Percentiles rank a stretch among this genome's conserved stretches.
These are phyloP conservation scores for Colletotrichum chlorophyti DNA, from an alignment of 2,329 filamentous ascomycete genomes.

Conservation along the genomic window DNA sequence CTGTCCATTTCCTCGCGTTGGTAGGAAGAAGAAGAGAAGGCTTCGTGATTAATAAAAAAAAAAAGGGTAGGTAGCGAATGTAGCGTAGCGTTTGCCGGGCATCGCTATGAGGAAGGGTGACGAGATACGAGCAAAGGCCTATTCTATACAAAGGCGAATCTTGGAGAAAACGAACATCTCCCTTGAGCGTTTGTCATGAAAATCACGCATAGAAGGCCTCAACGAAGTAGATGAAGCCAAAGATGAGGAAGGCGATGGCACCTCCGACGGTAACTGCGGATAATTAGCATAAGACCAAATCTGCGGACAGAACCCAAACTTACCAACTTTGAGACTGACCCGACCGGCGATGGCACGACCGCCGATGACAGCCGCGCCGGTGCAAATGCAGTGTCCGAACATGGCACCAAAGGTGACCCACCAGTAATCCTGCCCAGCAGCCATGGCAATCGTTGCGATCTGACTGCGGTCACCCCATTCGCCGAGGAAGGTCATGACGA, in stretches of 20 bases:
- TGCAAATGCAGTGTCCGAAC: constrained; percentile 87
- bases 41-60: constrained; percentile 13
- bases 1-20: not conserved
- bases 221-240: constrained; percentile 89
- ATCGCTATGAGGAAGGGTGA: not conserved
- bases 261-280: constrained; percentile 88
- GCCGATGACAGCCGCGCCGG: constrained; percentile 88
- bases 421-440: constrained; percentile 97
- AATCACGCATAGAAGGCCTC: constrained; percentile 72
- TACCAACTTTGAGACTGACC: constrained; percentile 95
- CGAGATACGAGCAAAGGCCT: constrained; percentile 1
- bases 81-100: not conserved
- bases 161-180: not conserved
- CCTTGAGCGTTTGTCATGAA: not conserved
- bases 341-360: constrained; percentile 90
- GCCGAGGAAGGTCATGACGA: constrained; percentile 97
- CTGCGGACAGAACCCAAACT: constrained; percentile 49
- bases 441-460: constrained; percentile 99
- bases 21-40: not conserved
- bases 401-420: constrained; percentile 94
- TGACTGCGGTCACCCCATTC: constrained; percentile 98
- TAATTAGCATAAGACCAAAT: constrained; percentile 31
- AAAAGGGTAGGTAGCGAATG: constrained; percentile 5
- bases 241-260: constrained; percentile 86
- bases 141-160: constrained; percentile 16